Conservation (phyloP, 495 filamentous ascomycete genomes). For the Xylaria nigripes region DNA sequence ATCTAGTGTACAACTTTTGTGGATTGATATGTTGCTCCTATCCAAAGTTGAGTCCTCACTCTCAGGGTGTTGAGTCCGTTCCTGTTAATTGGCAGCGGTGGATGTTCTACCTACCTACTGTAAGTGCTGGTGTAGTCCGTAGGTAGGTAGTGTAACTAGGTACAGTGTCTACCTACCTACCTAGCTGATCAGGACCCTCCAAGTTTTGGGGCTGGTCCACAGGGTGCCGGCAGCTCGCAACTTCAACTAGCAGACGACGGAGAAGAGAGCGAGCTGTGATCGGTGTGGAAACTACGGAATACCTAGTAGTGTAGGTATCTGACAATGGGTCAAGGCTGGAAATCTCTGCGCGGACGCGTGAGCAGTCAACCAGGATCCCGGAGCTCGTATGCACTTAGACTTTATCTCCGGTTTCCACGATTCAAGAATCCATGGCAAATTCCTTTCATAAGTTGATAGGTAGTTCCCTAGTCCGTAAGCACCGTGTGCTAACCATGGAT, state of each 20-base stretch:
- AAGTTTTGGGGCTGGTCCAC: conserved; percentile 8
- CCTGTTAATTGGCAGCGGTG: too few relatives aligned
- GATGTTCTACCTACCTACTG: too few relatives aligned
- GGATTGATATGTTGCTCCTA: too few relatives aligned
- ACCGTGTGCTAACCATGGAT: too few relatives aligned
- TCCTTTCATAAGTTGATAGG: neutral
- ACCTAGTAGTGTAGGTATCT: too few relatives aligned
- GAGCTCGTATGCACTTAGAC: conserved; percentile 6
- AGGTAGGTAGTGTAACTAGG: too few relatives aligned
- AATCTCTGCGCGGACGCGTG: conserved; percentile 11
- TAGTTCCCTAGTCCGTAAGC: neutral
- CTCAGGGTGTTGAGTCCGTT: too few relatives aligned
- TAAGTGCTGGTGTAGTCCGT: too few relatives aligned
- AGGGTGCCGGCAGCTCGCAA: conserved; percentile 3
- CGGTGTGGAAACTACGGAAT: conserved; percentile 6
- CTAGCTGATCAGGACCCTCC: neutral
- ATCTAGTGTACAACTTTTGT: too few relatives aligned
- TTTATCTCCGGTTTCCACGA: conserved; percentile 2
- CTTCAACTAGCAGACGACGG: neutral
- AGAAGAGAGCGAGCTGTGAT: neutral
- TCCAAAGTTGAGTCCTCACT: too few relatives aligned
- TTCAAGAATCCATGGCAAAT: conserved; percentile 1
- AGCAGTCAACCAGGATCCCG: conserved; percentile 7
- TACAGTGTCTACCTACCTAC: too few relatives aligned
- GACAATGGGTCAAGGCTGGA: neutral